A percentile compares a stretch with the other conserved stretches of the same genome.
These are phyloP conservation scores for Trichocladium uniseriatum DNA, from an alignment of 495 filamentous ascomycete species.

Conservation along the genomic window DNA sequence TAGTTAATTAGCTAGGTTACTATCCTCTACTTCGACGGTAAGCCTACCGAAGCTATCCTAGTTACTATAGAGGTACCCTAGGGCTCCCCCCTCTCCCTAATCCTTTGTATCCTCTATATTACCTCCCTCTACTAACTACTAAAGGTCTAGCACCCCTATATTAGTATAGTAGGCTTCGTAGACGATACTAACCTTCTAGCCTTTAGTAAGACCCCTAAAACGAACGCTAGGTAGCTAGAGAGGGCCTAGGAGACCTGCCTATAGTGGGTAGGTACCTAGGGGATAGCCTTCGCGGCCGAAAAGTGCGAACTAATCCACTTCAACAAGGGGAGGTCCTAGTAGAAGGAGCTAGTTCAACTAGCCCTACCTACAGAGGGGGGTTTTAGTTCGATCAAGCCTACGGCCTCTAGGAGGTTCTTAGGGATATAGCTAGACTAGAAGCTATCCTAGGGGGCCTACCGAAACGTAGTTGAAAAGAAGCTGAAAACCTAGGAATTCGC, in stretches of 20 bases:
- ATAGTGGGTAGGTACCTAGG: not conserved
- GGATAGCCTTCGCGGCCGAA: not conserved
- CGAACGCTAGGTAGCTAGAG: not conserved
- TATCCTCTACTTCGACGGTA: not conserved
- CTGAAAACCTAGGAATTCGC: not conserved
- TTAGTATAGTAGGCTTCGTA: conserved; percentile 1
- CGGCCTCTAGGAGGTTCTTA: not conserved
- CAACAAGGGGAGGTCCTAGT: not conserved
- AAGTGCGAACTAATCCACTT: not conserved
- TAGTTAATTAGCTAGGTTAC: not conserved
- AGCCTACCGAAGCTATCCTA: not conserved
- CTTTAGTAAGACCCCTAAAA: not conserved
- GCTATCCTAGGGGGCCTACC: not conserved
- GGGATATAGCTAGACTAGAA: not conserved
- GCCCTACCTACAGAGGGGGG: not conserved
- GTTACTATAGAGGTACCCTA: not conserved
- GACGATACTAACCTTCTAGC: not conserved
- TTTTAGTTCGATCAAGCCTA: no score
- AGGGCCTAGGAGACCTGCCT: not conserved
- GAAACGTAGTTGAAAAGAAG: not conserved
- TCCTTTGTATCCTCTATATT: not conserved
- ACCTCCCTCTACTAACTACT: not conserved
- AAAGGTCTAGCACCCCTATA: not conserved
- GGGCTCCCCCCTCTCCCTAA: not conserved
- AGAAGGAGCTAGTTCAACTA: not conserved